Evolutionary conservation across 805 yeast genomes (phyloP).

Genomic region (Hanseniaspora nectarophila): DNA sequence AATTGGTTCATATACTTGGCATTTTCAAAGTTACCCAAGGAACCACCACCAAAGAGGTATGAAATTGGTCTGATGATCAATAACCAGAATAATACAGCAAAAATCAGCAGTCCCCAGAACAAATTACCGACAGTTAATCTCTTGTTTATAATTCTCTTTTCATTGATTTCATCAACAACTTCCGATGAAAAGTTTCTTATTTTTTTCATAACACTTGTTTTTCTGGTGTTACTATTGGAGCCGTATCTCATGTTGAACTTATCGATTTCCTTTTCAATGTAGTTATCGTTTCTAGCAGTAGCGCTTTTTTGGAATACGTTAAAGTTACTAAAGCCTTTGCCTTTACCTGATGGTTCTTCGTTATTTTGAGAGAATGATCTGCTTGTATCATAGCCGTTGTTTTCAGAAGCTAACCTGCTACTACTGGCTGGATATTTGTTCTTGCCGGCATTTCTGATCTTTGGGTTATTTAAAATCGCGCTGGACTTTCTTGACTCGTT

Average conservation of each 20-base stretch:
- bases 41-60: neutral
- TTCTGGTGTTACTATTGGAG: constrained; percentile 11
- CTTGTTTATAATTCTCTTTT: constrained; percentile 4
- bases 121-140: neutral
- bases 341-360: neutral
- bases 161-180: constrained; percentile 7
- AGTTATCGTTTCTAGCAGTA: constrained; percentile 12
- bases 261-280: constrained; percentile 14
- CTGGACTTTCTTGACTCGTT: constrained; percentile 9
- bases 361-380: constrained; percentile 11
- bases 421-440: neutral
- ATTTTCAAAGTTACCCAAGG: neutral
- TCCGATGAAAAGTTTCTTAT: constrained; percentile 11
- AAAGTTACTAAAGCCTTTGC: constrained; percentile 11
- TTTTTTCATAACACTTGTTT: constrained; percentile 12
- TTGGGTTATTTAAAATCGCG: constrained; percentile 12
- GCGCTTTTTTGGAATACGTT: constrained; percentile 13
- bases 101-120: neutral
- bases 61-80: constrained; percentile 11
- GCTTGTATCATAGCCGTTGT: constrained; percentile 9
- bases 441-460: neutral
- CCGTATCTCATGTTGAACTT: constrained; percentile 15
- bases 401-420: neutral
- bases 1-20: neutral
- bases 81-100: constrained; percentile 10